Evolutionary conservation across 2,329 filamentous ascomycete species (phyloP).

Genomic region (Cladosporium sp.): DNA sequence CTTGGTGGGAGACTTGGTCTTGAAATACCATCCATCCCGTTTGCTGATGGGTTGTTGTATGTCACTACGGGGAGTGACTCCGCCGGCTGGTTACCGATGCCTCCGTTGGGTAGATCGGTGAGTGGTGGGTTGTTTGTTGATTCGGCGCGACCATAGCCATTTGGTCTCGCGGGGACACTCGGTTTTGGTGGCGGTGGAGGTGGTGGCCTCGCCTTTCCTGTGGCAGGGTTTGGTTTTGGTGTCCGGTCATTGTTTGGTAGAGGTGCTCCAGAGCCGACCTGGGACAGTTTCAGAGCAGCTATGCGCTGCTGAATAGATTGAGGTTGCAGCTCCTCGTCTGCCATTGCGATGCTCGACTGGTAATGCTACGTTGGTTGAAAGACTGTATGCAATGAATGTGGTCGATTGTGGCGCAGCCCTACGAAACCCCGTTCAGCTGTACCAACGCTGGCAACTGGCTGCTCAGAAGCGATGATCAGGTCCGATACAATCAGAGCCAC

Average conservation of each 20-base stretch:
- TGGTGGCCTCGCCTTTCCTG: conserved; percentile 33
- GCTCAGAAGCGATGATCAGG: no score
- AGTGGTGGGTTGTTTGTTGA: conserved; percentile 40
- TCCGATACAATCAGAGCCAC: no score
- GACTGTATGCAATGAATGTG: no score
- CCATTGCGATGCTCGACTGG: conserved; percentile 15
- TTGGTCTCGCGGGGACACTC: conserved; percentile 18
- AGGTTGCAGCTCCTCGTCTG: conserved; percentile 19
- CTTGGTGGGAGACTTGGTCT: conserved; percentile 44
- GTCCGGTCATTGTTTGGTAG: background rate
- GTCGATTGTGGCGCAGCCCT: no score
- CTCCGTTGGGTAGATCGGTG: conserved; percentile 31
- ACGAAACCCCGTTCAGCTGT: no score
- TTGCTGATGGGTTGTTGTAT: conserved; percentile 7
- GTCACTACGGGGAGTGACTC: conserved; percentile 13
- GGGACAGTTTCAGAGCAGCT: conserved; percentile 44
- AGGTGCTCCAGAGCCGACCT: conserved; percentile 31
- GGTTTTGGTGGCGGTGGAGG: conserved; percentile 35
- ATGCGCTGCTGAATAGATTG: conserved; percentile 44
- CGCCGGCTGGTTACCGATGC: conserved; percentile 38
- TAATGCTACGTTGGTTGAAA: no score
- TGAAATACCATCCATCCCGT: conserved; percentile 22
- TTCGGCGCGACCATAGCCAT: conserved; percentile 28
- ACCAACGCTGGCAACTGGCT: no score
- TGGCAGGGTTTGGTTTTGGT: background rate